These are phyloP conservation scores for Aciculosporium take DNA, from an alignment of 2,329 filamentous ascomycete species.

Conservation along the genomic window DNA sequence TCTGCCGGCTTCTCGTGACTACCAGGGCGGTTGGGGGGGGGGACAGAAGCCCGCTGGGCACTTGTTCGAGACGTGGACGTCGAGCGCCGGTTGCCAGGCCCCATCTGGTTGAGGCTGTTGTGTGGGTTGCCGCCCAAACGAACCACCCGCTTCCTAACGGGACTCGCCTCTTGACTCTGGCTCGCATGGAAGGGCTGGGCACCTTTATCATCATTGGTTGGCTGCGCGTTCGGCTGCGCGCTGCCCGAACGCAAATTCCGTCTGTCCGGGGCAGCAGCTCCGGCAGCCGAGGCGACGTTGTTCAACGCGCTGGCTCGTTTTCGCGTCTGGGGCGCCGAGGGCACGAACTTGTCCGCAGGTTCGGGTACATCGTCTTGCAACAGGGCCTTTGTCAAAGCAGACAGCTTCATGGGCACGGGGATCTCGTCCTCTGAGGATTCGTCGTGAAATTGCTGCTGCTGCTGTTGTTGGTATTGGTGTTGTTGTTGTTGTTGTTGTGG, in stretches of 20 bases:
- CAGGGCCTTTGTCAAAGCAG: constrained; percentile 77
- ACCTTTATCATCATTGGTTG: constrained; percentile 13
- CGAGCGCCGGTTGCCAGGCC: constrained; percentile 31
- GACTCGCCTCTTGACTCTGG: constrained; percentile 34
- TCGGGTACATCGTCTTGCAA: constrained; percentile 49
- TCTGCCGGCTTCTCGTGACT: constrained; percentile 28
- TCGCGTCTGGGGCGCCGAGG: constrained; percentile 33
- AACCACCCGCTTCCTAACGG: constrained; percentile 41
- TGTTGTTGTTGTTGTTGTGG: too few species aligned
- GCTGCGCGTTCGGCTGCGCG: constrained; percentile 23
- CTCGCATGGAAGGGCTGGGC: constrained; percentile 3
- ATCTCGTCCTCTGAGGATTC: constrained; percentile 95
- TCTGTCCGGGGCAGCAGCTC: constrained; percentile 25
- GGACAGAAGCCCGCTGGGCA: constrained; percentile 13
- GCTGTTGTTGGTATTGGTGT: too few species aligned
- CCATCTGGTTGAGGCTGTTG: constrained; percentile 27
- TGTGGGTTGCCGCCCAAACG: constrained; percentile 39
- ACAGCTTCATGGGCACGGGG: constrained; percentile 82
- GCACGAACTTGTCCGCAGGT: constrained; percentile 21
- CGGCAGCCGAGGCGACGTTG: constrained; percentile 23
- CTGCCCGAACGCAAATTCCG: constrained; percentile 35
- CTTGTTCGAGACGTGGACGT: constrained; percentile 32
- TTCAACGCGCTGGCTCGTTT: constrained; percentile 34
- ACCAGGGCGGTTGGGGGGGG: constrained; percentile 23
- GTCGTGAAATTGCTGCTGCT: constrained; percentile 39